Conservation (phyloP, 345 rosid species). For the Rhizophora mangle region DNA sequence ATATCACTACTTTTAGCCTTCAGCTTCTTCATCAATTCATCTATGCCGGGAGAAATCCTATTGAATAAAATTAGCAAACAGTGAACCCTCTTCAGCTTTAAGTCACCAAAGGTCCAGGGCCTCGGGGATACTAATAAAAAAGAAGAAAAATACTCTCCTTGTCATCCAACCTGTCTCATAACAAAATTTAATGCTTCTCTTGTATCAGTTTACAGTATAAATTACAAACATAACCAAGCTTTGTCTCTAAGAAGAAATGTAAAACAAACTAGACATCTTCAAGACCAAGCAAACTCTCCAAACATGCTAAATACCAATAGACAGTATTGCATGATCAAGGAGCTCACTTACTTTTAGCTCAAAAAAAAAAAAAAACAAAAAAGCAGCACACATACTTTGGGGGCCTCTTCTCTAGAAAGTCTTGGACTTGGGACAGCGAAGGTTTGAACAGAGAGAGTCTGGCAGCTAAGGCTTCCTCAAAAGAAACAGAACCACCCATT, state of each 20-base stretch:
- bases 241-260: too few relatives aligned
- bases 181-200: too few relatives aligned
- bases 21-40: constrained; percentile 68
- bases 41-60: constrained; percentile 84
- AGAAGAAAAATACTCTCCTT: neutral
- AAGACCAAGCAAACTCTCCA: neutral
- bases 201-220: neutral
- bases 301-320: neutral
- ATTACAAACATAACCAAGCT: neutral
- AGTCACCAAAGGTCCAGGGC: too few relatives aligned
- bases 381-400: constrained; percentile 53
- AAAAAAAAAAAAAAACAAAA: too few relatives aligned
- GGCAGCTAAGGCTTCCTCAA: constrained; percentile 91
- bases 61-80: neutral
- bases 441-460: constrained; percentile 83
- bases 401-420: constrained; percentile 70
- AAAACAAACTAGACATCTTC: too few relatives aligned
- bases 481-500: constrained; percentile 94
- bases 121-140: neutral
- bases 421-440: constrained; percentile 66
- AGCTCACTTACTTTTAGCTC: constrained; percentile 39
- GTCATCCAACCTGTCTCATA: too few relatives aligned
- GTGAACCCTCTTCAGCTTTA: too few relatives aligned
- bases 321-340: neutral
- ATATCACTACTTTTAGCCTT: constrained; percentile 57